Base-by-base conservation (phyloP, 1,284 basidiomycete species). In the Kalmanozyma brasiliensis region DNA sequence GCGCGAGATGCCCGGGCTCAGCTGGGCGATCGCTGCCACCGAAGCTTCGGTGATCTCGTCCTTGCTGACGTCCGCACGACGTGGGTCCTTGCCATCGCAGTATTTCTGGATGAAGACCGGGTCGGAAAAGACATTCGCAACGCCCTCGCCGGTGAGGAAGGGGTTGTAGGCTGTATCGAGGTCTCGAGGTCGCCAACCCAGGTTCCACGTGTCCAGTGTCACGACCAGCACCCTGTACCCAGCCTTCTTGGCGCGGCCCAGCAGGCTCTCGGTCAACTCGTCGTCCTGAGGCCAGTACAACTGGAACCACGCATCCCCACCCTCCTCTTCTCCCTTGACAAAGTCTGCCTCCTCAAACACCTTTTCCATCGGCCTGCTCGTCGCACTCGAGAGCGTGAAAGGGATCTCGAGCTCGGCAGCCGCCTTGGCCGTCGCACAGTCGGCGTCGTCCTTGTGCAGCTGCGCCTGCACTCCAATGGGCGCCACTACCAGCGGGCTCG, bases 141-240 rank as follows among this genome's bases (percentile, higher is more conserved):
- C 64, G n/a, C 68, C 78, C 30, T 73, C 82, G 17, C 88, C 88
- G 61, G 89, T 87, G 6, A 80, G 76, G 76, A 90, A 88, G 7
- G 89, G 89, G 23, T 88, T 84, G 79, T 88, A 91, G 1, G 87
- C 83, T 20, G 75, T 82, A 33, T 76, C 65, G 17, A 78, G 63
- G 44, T 76, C 76, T 16, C 67, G 40, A 3, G 73, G 74, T 13
- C 74, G 43, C 69, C 69, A 77, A 10, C 74, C 74, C 7, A 77
- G 49, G 8, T 37, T 65, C 65, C 68, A 79, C 16, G 77, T 79
- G 45, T 79, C 77, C 11, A 79, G 63, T 11, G 77, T 79, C n/a
- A 79, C 72, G 42, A 92, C 86, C 29, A 92, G 87, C 19, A 87
- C 87, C 8, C 83, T 86, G 82, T 86, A 92, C 2, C 89, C 89